Evolutionary conservation across 2,329 filamentous ascomycete genomes (phyloP), one percentile per base, ranked within the genome.

Genomic region (Dothideomycetidae sp.): DNA sequence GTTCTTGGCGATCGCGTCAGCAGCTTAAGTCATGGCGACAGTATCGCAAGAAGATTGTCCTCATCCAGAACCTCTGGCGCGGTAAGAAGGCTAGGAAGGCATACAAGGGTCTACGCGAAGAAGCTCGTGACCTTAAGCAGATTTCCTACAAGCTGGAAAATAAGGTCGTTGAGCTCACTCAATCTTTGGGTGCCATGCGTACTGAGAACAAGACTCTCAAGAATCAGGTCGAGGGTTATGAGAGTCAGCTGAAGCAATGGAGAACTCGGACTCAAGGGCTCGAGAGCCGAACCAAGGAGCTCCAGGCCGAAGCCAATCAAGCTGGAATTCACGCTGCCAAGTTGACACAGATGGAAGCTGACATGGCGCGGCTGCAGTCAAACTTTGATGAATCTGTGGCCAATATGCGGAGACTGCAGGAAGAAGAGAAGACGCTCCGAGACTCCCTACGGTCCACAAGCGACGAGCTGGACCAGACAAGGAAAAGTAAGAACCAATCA

Each of bases 131-230:
- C 66, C 73, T 98, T 58, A 96, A 96, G 70, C 88, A 96, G 61
- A 98, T 98, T 50, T 96, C 90, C 2, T 98, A 98, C 70, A 96
- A 93, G 68, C 68, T 98, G 51, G 90, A 98, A 61, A 96, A 98
- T 71, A 98, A 98, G 75, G 90, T 98, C 45, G 84, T 98, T 45
- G 90, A 98, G 64, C 72, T 98, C 53, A 98, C 90, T 1, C 90
- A 98, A 59, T 83, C 80, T 34, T 63, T 98, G 50, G 86, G 90
- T 47, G 78, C 84, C 7, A 80, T 93, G 71, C 93, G 93, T 66
- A 74, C 78, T 45, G 83, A 93, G 63, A 98, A 98, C 72, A 94
- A 93, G 68, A 73, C 73, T 41, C 70, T 98, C 44, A 69, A 81
- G 49, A 78, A 73, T 23, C 86, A 96, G 59, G 79, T 98, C 33